These are phyloP conservation scores for Rauvolfia tetraphylla DNA, from an alignment of 257 asterid species.

Conservation along the genomic window DNA sequence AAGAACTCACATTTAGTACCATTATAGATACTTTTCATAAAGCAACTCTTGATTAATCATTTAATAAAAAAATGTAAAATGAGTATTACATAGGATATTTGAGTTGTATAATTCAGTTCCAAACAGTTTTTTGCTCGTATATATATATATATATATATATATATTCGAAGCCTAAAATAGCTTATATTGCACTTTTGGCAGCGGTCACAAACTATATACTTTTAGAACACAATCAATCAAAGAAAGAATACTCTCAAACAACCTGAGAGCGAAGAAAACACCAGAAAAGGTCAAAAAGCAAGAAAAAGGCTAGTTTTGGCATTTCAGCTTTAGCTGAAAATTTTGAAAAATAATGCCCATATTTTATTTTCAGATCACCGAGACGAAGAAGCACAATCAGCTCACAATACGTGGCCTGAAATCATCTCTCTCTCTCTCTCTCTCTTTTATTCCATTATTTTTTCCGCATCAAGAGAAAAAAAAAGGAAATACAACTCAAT, in stretches of 20 bases:
- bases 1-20: no score
- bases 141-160: no score
- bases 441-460: not conserved
- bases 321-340: not conserved
- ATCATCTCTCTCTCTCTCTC: not conserved
- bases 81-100: no score
- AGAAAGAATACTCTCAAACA: not conserved
- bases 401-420: not conserved
- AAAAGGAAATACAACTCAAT: not conserved
- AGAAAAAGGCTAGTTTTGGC: conserved; percentile 12
- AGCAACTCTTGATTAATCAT: no score
- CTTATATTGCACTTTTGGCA: not conserved
- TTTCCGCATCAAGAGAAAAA: not conserved
- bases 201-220: not conserved
- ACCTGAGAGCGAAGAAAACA: not conserved
- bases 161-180: not conserved
- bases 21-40: no score
- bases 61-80: no score
- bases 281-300: conserved; percentile 12
- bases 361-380: not conserved
- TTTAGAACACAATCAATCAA: not conserved
- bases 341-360: not conserved
- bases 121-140: no score
- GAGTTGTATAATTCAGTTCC: no score
- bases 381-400: not conserved